A percentile compares a stretch with the other conserved stretches of the same genome.
These are phyloP conservation scores for Acanthamoeba sp. DNA, from an alignment of 208 protist genomes.

Conservation along the genomic window DNA sequence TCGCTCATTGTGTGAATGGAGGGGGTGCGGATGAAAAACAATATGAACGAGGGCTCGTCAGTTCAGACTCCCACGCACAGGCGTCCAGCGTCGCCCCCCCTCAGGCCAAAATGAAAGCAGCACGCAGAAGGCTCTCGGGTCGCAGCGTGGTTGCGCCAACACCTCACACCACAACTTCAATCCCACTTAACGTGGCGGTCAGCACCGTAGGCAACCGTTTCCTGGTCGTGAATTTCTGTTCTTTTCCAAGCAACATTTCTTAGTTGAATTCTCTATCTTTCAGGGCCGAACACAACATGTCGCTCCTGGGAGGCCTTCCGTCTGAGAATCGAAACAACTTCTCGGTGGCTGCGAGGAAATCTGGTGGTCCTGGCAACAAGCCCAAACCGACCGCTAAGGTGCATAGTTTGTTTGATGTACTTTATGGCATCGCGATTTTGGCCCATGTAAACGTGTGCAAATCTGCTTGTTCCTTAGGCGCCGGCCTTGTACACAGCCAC, in stretches of 20 bases:
- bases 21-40: neutral
- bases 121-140: neutral
- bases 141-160: slow-evolving; percentile 17
- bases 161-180: neutral
- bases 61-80: neutral
- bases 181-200: neutral
- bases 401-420: neutral
- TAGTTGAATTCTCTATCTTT: neutral
- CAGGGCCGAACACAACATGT: neutral
- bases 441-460: no score
- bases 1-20: neutral
- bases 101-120: neutral
- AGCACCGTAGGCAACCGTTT: neutral
- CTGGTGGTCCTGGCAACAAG: neutral
- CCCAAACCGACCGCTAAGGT: neutral
- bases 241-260: neutral
- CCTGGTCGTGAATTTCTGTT: neutral
- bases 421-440: no score
- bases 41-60: neutral
- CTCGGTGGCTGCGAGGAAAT: neutral
- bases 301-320: slow-evolving; percentile 2
- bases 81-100: no score
- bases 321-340: slow-evolving; percentile 37
- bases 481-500: slow-evolving; percentile 51
- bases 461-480: neutral